A percentile compares a stretch with the other conserved stretches of the same genome.
Evolutionary conservation across 106 monocot genomes (phyloP).

Genomic region (Dactylorhiza incarnata): DNA sequence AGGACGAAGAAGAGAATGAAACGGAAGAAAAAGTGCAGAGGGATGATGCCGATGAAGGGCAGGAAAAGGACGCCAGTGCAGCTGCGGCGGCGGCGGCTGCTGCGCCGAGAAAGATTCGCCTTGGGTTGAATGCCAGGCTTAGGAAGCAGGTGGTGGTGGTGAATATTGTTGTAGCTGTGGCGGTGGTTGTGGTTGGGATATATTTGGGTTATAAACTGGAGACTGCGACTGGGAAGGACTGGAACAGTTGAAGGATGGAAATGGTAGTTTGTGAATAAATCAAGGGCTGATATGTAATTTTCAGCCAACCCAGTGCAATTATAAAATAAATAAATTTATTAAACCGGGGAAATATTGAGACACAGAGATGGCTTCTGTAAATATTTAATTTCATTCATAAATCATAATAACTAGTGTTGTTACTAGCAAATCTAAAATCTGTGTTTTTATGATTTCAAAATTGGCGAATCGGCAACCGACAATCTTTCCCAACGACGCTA

Average conservation of each 20-base stretch:
- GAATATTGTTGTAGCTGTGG: conserved; percentile 6
- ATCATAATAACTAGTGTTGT: too few relatives aligned
- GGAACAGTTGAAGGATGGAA: background rate
- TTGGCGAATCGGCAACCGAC: too few relatives aligned
- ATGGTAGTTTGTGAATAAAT: background rate
- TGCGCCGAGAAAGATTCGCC: background rate
- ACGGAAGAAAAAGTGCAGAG: too few relatives aligned
- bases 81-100: too few relatives aligned
- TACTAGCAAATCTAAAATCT: background rate
- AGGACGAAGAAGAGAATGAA: too few relatives aligned
- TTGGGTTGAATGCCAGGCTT: background rate
- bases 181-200: conserved; percentile 9
- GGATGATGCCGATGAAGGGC: too few relatives aligned
- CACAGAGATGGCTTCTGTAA: background rate
- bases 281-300: background rate
- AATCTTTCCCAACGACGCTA: too few relatives aligned
- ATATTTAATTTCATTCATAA: background rate
- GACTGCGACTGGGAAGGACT: background rate
- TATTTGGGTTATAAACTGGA: conserved; percentile 8
- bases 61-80: too few relatives aligned
- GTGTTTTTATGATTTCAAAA: too few relatives aligned
- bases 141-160: background rate
- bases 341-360: too few relatives aligned
- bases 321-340: background rate
- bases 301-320: background rate